Evolutionary conservation across 2,329 filamentous ascomycete genomes (phyloP), one percentile per base, ranked within the genome.

Genomic region (Cytospora mali): DNA sequence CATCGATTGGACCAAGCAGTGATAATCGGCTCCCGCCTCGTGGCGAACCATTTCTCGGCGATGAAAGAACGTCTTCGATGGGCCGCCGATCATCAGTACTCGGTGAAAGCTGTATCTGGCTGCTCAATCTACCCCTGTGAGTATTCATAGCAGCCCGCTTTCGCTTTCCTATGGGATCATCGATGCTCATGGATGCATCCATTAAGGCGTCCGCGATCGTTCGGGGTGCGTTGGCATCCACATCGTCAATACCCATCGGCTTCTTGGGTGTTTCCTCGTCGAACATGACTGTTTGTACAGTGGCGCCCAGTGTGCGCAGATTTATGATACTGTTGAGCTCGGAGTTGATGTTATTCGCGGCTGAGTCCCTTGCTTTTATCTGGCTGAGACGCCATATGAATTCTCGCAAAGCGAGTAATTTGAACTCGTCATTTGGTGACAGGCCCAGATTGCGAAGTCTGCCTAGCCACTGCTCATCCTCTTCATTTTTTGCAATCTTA

Each of bases 391-490:
- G 87, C 91, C 92, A 97, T 48, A 99, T 91, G 70, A 96, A 98
- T 71, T 97, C 93, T 62, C 91, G 84, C 13, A 99, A 80, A 6
- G 88, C 90, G 39, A 98, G 79, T 2, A 99, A 78, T 74, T 99
- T 98, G 71, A 90, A 86, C 68, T 99, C 95, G 68, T 99, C 94
- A 51, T 97, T 93, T 1, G 81, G 72, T 1, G 82, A 80, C 79
- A 99, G 86, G 0, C 95, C 95, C 49, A 96, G 86, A 67, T 92
- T 96, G 56, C 91, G 86, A 54, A 99, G 77, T 67, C 92, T 90
- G 16, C 85, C 81, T n/a, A 99, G 79, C 93, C 95, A 98, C 68
- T 93, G 87, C 66, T 97, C 93, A 71, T 99, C 95, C 73, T 98
- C 94, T 10, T 96, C 93, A 68, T 93, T 97, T 71, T 88, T 93